Evolutionary conservation across 2,329 filamentous ascomycete species (phyloP).

Genomic region (Sclerotinia sclerotiorum): DNA sequence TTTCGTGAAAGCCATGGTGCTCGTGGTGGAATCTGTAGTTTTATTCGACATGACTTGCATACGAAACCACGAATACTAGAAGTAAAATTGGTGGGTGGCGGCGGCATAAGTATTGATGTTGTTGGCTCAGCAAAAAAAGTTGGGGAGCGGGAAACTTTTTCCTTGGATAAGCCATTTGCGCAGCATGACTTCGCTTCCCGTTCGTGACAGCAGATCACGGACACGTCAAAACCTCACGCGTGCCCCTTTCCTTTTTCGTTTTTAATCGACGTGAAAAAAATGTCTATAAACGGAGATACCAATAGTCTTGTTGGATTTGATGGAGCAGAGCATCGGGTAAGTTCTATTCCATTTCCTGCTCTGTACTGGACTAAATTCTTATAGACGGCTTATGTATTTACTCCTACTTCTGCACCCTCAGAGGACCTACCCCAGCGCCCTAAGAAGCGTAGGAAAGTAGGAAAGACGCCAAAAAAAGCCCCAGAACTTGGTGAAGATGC

Average conservation of each 20-base stretch:
- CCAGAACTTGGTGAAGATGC: constrained; percentile 3
- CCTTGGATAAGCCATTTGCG: constrained; percentile 20
- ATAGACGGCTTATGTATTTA: constrained; percentile 44
- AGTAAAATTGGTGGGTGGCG: constrained; percentile 34
- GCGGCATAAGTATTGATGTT: constrained; percentile 39
- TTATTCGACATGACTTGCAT: constrained; percentile 40
- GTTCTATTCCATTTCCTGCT: neutral
- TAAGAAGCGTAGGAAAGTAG: constrained; percentile 42
- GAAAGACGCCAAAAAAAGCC: constrained; percentile 29
- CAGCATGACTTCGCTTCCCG: constrained; percentile 25
- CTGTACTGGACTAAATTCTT: constrained; percentile 16
- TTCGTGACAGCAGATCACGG: constrained; percentile 17
- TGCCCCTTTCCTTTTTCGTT: constrained; percentile 1
- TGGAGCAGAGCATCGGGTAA: constrained; percentile 40
- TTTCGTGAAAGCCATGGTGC: constrained; percentile 34
- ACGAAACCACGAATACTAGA: constrained; percentile 38
- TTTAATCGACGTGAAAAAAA: constrained; percentile 25
- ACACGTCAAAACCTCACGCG: constrained; percentile 27
- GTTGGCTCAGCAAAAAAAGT: constrained; percentile 18
- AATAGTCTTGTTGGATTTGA: constrained; percentile 37
- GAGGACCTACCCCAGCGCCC: constrained; percentile 35
- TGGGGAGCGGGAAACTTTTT: constrained; percentile 28
- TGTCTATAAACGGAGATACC: constrained; percentile 38
- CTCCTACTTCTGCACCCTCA: constrained; percentile 29
- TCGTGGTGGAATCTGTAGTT: constrained; percentile 31